phyloP scores from a whole-genome alignment of 345 rosid genomes.

The Erucastrum elatum region DNA sequence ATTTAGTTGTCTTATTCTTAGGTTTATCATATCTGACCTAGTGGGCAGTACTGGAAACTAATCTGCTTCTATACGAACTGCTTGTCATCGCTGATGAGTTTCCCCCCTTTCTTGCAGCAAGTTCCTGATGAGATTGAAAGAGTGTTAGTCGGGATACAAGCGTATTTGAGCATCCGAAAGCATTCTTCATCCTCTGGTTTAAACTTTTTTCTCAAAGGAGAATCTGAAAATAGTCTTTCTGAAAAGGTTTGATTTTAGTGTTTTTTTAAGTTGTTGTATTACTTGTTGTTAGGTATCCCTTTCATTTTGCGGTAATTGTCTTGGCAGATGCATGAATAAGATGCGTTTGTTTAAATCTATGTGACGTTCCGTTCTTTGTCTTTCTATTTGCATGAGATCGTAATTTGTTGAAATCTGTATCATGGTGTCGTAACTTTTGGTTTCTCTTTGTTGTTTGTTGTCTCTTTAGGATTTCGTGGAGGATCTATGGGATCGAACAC shows the following conservation, averaged over 20 bases:
- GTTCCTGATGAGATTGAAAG: conserved; percentile 96
- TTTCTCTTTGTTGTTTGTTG: conserved; percentile 19
- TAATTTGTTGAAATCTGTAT: conserved; percentile 6
- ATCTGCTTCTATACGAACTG: conserved; percentile 5
- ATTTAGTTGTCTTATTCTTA: background rate
- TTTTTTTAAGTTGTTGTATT: conserved; percentile 5
- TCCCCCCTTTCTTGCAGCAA: conserved; percentile 59
- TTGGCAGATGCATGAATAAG: conserved; percentile 3
- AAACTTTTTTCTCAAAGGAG: conserved; percentile 68
- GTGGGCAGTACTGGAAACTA: conserved; percentile 8
- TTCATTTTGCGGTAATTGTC: conserved; percentile 8
- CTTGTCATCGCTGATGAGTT: background rate
- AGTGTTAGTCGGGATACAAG: conserved; percentile 84
- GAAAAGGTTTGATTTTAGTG: conserved; percentile 59
- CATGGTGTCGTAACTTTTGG: conserved; percentile 13
- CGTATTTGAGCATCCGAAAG: conserved; percentile 90
- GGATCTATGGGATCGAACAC: conserved; percentile 82
- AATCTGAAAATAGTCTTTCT: conserved; percentile 42
- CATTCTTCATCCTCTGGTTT: conserved; percentile 65
- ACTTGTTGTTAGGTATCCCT: conserved; percentile 4
- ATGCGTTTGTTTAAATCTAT: conserved; percentile 1
- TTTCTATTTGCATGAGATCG: conserved; percentile 1
- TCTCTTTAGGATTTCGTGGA: conserved; percentile 86
- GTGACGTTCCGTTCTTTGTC: background rate
- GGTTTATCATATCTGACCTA: conserved; percentile 14